These are phyloP conservation scores for Davidsoniella neocaledoniae DNA, from an alignment of 2,329 filamentous ascomycete genomes.

Conservation along the genomic window DNA sequence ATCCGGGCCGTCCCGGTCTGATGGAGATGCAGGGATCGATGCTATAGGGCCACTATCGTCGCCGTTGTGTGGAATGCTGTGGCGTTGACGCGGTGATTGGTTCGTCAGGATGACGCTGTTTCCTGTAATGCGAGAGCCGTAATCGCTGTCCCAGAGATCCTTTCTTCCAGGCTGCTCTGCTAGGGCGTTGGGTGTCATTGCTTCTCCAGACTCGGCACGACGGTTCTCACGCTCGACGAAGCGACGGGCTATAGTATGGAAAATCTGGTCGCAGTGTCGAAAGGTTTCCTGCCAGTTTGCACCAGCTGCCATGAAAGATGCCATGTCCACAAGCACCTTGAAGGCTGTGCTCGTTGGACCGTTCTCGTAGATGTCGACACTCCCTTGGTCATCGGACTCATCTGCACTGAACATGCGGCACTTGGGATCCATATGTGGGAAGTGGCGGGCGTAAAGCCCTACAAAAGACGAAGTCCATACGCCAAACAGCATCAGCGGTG, in stretches of 20 bases:
- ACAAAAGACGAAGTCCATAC: constrained; percentile 50
- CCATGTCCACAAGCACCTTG: constrained; percentile 34
- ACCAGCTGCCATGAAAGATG: constrained; percentile 37
- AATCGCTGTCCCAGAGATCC: constrained; percentile 11
- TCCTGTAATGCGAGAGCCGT: constrained; percentile 24
- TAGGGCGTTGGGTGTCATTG: constrained; percentile 22
- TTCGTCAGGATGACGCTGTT: constrained; percentile 23
- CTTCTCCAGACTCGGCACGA: constrained; percentile 12
- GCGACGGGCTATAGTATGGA: constrained; percentile 21
- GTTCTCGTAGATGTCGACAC: constrained; percentile 19
- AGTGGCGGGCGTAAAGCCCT: constrained; percentile 48
- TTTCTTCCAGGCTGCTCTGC: constrained; percentile 13
- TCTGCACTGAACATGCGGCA: constrained; percentile 31
- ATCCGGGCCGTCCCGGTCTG: constrained; percentile 7
- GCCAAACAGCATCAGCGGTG: constrained; percentile 49
- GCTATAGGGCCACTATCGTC: not conserved
- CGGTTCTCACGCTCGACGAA: constrained; percentile 23
- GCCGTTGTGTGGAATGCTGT: not conserved
- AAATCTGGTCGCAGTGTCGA: constrained; percentile 35
- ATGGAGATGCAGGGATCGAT: constrained; percentile 3
- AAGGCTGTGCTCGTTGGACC: constrained; percentile 31
- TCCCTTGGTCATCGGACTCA: constrained; percentile 14
- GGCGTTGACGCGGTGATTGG: constrained; percentile 5
- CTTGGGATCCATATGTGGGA: constrained; percentile 49
- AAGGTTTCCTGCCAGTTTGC: constrained; percentile 37